A percentile compares a stretch with the other conserved stretches of the same genome.
Evolutionary conservation across 2,329 filamentous ascomycete genomes (phyloP).

Genomic region (Aquanectria penicillioides): DNA sequence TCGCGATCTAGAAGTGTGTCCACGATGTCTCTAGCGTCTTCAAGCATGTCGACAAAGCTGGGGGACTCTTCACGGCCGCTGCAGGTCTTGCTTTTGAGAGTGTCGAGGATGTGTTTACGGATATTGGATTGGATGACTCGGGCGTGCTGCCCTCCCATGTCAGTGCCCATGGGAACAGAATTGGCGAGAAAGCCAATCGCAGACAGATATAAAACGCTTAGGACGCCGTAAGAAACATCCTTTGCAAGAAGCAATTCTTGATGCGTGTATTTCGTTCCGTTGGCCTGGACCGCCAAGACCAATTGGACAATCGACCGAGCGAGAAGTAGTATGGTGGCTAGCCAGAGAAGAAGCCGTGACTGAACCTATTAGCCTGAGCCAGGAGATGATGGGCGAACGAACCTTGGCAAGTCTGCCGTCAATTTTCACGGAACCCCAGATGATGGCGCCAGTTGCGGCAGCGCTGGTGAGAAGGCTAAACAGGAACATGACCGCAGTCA

Average conservation of each 20-base stretch:
- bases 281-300: not conserved
- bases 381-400: no score
- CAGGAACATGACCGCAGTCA: not conserved
- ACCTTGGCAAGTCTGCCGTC: not conserved
- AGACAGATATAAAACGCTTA: not conserved
- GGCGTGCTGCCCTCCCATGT: no score
- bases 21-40: no score
- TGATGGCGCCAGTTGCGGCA: no score
- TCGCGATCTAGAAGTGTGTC: no score
- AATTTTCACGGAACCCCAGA: not conserved
- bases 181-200: not conserved
- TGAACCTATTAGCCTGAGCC: no score
- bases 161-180: no score
- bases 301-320: not conserved
- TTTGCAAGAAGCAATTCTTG: not conserved
- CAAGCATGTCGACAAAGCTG: not conserved
- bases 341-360: no score
- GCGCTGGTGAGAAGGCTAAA: no score
- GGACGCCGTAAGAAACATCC: not conserved
- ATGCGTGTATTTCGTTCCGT: not conserved
- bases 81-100: not conserved
- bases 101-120: not conserved
- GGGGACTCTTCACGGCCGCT: not conserved
- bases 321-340: no score
- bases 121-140: not conserved